Evolutionary conservation across 441 rosid genomes (phyloP).

Genomic region (Biscutella laevigata): DNA sequence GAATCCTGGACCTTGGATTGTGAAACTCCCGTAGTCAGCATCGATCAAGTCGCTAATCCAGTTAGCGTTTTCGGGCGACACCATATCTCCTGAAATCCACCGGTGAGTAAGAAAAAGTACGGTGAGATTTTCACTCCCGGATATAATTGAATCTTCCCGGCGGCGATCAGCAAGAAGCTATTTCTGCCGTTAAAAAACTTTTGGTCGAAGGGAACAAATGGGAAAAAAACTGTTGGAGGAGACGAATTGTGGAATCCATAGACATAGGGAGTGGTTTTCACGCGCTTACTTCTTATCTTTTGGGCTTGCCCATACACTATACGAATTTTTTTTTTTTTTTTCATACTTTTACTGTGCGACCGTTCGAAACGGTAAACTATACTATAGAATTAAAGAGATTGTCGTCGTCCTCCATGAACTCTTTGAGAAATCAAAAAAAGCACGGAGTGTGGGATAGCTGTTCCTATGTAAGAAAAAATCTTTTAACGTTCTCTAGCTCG

Average conservation of each 20-base stretch:
- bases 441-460: no score
- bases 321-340: not conserved
- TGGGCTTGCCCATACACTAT: slow-evolving; percentile 24
- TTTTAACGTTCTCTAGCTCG: no score
- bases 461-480: no score
- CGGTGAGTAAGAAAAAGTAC: slow-evolving; percentile 12
- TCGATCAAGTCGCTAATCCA: slow-evolving; percentile 72
- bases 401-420: no score
- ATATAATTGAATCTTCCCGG: slow-evolving; percentile 6
- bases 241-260: slow-evolving; percentile 21
- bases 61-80: slow-evolving; percentile 60
- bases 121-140: slow-evolving; percentile 1
- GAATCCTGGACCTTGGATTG: slow-evolving; percentile 50
- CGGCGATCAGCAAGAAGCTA: slow-evolving; percentile 17
- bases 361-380: no score
- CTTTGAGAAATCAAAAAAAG: no score
- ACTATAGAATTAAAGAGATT: no score
- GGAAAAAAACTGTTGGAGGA: slow-evolving; percentile 19
- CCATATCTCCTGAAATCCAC: slow-evolving; percentile 42
- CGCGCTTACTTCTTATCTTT: not conserved
- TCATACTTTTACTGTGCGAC: no score
- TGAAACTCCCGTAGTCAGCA: slow-evolving; percentile 51
- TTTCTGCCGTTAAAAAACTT: not conserved
- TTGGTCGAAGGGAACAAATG: slow-evolving; percentile 4
- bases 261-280: slow-evolving; percentile 12